phyloP scores from a whole-genome alignment of 2,329 filamentous ascomycete species.

The Coniosporium tulheliwenetii region DNA sequence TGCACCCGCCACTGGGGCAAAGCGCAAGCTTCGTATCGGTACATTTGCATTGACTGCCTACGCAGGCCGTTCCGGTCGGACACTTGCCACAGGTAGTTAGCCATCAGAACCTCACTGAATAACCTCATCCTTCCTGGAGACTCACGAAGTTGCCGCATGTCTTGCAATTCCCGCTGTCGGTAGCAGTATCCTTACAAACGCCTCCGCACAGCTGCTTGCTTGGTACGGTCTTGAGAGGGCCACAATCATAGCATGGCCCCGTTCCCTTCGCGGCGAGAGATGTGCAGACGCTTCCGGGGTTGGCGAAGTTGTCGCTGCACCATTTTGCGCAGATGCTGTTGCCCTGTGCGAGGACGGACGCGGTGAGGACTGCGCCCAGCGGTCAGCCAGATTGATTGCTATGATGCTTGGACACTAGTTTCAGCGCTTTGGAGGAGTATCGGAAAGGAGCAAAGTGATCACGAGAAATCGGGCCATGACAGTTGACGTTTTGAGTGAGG shows the following conservation, averaged over 20 bases:
- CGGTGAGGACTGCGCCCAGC: background rate
- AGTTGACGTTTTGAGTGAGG: no score
- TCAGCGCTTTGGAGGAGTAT: background rate
- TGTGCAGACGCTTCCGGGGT: conserved; percentile 1
- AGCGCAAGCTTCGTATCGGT: background rate
- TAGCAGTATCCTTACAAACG: conserved; percentile 1
- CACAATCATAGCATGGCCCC: conserved; percentile 2
- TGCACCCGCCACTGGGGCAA: background rate
- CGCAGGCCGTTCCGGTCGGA: background rate
- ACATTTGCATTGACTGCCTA: background rate
- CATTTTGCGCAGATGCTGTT: conserved; percentile 2
- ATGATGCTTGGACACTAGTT: background rate
- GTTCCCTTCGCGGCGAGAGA: conserved; percentile 1
- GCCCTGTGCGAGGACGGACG: background rate
- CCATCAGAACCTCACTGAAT: background rate
- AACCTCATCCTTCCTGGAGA: background rate
- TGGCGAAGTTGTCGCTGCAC: conserved; percentile 1
- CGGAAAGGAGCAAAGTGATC: background rate
- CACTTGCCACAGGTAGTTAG: background rate
- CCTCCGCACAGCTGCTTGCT: conserved; percentile 1
- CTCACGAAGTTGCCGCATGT: background rate
- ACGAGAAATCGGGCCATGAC: background rate
- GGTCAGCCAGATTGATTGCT: background rate
- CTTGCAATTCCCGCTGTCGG: conserved; percentile 1
- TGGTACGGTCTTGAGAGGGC: conserved; percentile 1